Evolutionary conservation across 1,139 yeast species (phyloP).

Genomic region (Yamadazyma oceani): DNA sequence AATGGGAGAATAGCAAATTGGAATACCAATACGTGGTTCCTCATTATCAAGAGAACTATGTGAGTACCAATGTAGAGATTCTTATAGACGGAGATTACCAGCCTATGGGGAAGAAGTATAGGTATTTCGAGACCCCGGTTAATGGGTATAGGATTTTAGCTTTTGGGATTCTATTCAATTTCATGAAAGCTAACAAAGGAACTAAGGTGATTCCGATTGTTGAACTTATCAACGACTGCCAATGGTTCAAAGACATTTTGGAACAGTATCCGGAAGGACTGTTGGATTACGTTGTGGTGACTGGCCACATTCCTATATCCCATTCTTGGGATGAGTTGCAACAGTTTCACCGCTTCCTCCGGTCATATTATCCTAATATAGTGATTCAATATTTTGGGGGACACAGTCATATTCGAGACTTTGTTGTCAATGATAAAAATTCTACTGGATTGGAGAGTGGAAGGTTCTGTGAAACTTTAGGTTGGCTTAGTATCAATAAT

Average conservation of each 20-base stretch:
- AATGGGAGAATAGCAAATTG: conserved; percentile 60
- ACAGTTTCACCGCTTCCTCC: conserved; percentile 50
- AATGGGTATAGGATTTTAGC: conserved; percentile 57
- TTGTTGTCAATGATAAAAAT: conserved; percentile 60
- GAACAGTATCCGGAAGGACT: conserved; percentile 36
- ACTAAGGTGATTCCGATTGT: conserved; percentile 66
- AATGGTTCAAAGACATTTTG: conserved; percentile 65
- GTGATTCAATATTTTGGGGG: conserved; percentile 91
- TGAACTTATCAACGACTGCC: conserved; percentile 48
- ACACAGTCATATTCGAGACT: conserved; percentile 91
- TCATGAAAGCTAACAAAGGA: conserved; percentile 56
- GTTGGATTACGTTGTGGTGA: conserved; percentile 66
- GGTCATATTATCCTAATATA: conserved; percentile 58
- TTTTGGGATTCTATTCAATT: conserved; percentile 80
- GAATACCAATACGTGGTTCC: conserved; percentile 64
- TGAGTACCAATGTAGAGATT: conserved; percentile 82
- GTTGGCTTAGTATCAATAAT: conserved; percentile 67
- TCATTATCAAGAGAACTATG: conserved; percentile 63
- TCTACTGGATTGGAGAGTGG: conserved; percentile 88
- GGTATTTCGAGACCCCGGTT: conserved; percentile 64
- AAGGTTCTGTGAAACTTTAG: conserved; percentile 87
- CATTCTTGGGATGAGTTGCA: conserved; percentile 57
- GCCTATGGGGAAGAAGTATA: conserved; percentile 67
- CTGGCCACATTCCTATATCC: conserved; percentile 80
- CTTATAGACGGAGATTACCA: conserved; percentile 48